Percentiles rank a stretch among this genome's conserved stretches.
These are phyloP conservation scores for Parietaria judaica DNA, from an alignment of 306 rosid genomes.

Conservation along the genomic window DNA sequence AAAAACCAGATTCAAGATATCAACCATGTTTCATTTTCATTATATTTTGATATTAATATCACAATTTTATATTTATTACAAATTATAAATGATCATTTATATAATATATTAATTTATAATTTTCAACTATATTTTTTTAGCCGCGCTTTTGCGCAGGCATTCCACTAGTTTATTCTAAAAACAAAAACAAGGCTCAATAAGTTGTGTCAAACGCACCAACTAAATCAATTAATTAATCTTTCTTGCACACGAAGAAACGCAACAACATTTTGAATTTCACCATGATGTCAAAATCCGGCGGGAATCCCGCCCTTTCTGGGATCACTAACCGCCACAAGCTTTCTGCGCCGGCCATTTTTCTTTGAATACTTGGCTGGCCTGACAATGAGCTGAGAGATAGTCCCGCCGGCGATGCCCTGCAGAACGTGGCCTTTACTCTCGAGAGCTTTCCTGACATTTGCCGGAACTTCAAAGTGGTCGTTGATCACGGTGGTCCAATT, in stretches of 20 bases:
- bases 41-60: too few species aligned
- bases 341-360: conserved; percentile 19
- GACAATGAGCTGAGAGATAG: conserved; percentile 58
- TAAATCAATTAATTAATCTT: too few species aligned
- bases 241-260: background rate
- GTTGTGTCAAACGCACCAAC: too few species aligned
- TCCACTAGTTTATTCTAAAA: too few species aligned
- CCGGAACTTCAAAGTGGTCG: conserved; percentile 58
- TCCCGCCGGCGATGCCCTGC: conserved; percentile 45
- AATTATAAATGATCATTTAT: too few species aligned
- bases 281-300: conserved; percentile 46
- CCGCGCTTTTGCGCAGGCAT: too few species aligned
- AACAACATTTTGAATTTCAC: background rate
- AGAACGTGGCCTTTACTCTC: conserved; percentile 65
- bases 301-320: conserved; percentile 91
- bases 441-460: conserved; percentile 45
- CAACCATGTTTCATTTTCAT: too few species aligned
- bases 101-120: too few species aligned
- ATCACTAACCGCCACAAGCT: conserved; percentile 79
- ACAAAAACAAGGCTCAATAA: too few species aligned
- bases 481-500: conserved; percentile 70
- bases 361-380: conserved; percentile 12
- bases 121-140: too few species aligned
- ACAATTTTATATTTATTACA: too few species aligned
- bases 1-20: too few species aligned